Conservation (phyloP, 1,284 basidiomycete species). For the Thecaphora thlaspeos region DNA sequence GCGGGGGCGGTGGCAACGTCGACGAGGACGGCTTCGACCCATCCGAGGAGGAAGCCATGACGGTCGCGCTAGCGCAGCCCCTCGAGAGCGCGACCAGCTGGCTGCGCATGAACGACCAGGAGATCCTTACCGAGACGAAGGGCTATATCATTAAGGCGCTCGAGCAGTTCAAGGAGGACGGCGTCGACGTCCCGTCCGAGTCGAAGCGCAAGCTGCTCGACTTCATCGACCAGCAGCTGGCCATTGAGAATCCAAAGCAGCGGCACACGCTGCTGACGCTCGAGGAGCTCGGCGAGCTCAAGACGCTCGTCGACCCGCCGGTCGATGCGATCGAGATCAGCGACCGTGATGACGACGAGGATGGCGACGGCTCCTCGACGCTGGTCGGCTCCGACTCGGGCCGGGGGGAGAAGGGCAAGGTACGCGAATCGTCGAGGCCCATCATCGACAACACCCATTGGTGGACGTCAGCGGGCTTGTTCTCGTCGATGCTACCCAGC, state of each 20-base stretch:
- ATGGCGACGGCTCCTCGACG: conserved; percentile 17
- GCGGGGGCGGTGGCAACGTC: conserved; percentile 14
- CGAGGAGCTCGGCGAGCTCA: conserved; percentile 45
- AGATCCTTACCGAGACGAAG: conserved; percentile 49
- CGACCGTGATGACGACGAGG: conserved; percentile 32
- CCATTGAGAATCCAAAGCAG: conserved; percentile 25
- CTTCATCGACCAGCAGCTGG: conserved; percentile 50
- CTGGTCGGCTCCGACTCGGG: not conserved
- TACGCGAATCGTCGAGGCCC: conserved; percentile 1
- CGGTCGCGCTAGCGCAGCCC: conserved; percentile 36
- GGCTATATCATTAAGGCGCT: conserved; percentile 48
- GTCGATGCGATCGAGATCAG: conserved; percentile 25
- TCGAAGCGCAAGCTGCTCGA: conserved; percentile 41
- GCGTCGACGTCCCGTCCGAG: conserved; percentile 25
- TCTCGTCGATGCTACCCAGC: conserved; percentile 11
- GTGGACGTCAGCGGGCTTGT: conserved; percentile 31
- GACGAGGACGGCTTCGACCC: conserved; percentile 12
- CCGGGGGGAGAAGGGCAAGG: not conserved
- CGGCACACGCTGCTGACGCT: conserved; percentile 43
- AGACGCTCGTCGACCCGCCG: conserved; percentile 28
- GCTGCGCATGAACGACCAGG: conserved; percentile 56
- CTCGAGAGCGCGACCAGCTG: conserved; percentile 47
- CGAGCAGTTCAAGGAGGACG: conserved; percentile 33
- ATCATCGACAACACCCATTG: conserved; percentile 23
- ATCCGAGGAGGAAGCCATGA: conserved; percentile 31